Conservation (phyloP, 1,139 yeast genomes). For the Wickerhamiella infanticola region DNA sequence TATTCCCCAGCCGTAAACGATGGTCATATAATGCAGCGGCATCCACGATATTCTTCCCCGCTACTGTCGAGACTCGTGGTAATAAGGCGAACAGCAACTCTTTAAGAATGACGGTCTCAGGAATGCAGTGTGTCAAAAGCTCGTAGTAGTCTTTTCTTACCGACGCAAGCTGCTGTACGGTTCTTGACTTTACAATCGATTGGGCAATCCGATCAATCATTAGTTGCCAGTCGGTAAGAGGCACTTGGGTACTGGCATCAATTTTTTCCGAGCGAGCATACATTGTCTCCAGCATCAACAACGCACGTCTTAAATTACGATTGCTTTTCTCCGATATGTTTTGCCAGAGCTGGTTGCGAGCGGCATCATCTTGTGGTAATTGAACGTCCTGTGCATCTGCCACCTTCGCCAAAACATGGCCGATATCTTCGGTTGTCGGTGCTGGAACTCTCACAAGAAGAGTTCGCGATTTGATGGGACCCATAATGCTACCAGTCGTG, state of each 20-base stretch:
- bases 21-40: constrained; percentile 72
- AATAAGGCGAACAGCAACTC: constrained; percentile 47
- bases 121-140: constrained; percentile 81
- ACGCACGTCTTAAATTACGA: constrained; percentile 63
- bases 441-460: constrained; percentile 73
- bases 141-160: constrained; percentile 70
- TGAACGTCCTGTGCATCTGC: constrained; percentile 42
- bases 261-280: constrained; percentile 40
- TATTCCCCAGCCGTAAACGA: constrained; percentile 69
- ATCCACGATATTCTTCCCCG: constrained; percentile 40
- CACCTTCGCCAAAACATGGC: constrained; percentile 37
- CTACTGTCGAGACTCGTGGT: constrained; percentile 24
- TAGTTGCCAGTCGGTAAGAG: constrained; percentile 74
- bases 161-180: constrained; percentile 49
- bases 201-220: constrained; percentile 54
- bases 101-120: constrained; percentile 64
- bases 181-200: constrained; percentile 42
- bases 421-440: constrained; percentile 48
- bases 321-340: constrained; percentile 42
- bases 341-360: constrained; percentile 28
- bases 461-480: constrained; percentile 90
- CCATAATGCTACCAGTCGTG: constrained; percentile 78
- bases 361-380: constrained; percentile 29
- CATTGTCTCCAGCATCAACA: constrained; percentile 72
- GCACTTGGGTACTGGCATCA: constrained; percentile 26